These are phyloP conservation scores for Dictyostelium purpureum DNA, from an alignment of 78 protist genomes.

Conservation along the genomic window DNA sequence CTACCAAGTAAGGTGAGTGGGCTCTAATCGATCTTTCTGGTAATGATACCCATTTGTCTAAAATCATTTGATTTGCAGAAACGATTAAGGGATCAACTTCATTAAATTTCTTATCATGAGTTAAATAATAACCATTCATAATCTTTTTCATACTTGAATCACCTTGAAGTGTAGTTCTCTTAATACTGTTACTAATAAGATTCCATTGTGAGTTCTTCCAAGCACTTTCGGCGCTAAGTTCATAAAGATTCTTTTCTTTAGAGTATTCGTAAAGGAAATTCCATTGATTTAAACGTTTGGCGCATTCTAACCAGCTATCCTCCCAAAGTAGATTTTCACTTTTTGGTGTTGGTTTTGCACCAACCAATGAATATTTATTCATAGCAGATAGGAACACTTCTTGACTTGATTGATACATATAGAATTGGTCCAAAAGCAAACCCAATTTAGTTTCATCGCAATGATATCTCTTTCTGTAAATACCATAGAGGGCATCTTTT, in stretches of 20 bases:
- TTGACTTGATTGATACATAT: slow-evolving; percentile 66
- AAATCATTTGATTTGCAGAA: slow-evolving; percentile 13
- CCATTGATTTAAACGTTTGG: slow-evolving; percentile 90
- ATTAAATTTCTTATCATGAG: slow-evolving; percentile 22
- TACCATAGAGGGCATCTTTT: slow-evolving; percentile 62
- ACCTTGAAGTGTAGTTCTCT: neutral
- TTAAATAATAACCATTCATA: slow-evolving; percentile 51
- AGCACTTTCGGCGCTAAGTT: slow-evolving; percentile 77
- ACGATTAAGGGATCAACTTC: slow-evolving; percentile 66
- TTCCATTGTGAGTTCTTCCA: slow-evolving; percentile 87
- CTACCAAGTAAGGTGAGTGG: neutral
- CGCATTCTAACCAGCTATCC: slow-evolving; percentile 87
- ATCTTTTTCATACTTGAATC: slow-evolving; percentile 79
- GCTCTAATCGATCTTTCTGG: slow-evolving; percentile 26
- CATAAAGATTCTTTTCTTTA: slow-evolving; percentile 33
- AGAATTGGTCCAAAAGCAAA: slow-evolving; percentile 62
- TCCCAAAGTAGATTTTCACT: slow-evolving; percentile 88
- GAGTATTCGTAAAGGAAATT: slow-evolving; percentile 78
- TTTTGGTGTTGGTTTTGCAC: slow-evolving; percentile 50
- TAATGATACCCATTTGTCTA: slow-evolving; percentile 40
- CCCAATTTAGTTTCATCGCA: slow-evolving; percentile 61
- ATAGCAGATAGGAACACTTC: slow-evolving; percentile 64
- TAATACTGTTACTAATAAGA: slow-evolving; percentile 25
- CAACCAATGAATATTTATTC: slow-evolving; percentile 41
- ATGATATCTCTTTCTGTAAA: slow-evolving; percentile 22